Evolutionary conservation across 2,329 filamentous ascomycete species (phyloP), one percentile per base, ranked within the genome.

Genomic region (Hypoxylon sp.): DNA sequence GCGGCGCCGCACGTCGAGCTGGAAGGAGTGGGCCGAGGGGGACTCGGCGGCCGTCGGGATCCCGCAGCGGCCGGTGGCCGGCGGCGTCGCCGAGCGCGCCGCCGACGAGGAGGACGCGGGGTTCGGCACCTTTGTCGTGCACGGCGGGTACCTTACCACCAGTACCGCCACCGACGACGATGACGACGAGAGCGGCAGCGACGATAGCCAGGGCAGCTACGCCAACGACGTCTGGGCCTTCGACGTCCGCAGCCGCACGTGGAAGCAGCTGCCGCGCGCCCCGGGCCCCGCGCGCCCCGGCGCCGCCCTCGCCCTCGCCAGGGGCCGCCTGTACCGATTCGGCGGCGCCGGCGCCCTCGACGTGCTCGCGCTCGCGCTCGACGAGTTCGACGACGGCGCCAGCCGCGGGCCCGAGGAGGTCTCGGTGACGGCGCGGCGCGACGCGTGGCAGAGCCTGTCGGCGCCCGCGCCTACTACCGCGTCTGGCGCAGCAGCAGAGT

Each of bases 341-440:
- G 90, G 91, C 60, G 92, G 92, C 0, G 94, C 88, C 66, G 89
- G 94, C 71, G 91, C 89, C 0, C 69, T 96, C 10, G 91, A 96
- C 69, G 82, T 89, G 55, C 70, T 88, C 15, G 79, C 83, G 51
- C 78, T 88, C 8, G 79, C 75, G 15, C 74, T 87, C n/a, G 82
- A 84, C 65, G 77, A 77, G 23, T 83, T 84, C 65, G 77, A 83
- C 60, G 83, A 85, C 67, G 75, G 74, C 58, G 74, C 75, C 27
- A 75, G 75, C 40, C 74, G 72, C 41, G 79, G 78, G n/a, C n/a
- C n/a, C 24, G 83, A 87, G 64, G 75, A n/a, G n/a, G n/a, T n/a
- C n/a, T 83, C 17, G 76, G 76, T 18, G 70, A 88, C 17, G 74
- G 74, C 21, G 79, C 82, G 6, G n/a, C 79, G 78, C 29, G 81